Evolutionary conservation across 306 rosid genomes (phyloP).

Genomic region (Cajanus cajan): DNA sequence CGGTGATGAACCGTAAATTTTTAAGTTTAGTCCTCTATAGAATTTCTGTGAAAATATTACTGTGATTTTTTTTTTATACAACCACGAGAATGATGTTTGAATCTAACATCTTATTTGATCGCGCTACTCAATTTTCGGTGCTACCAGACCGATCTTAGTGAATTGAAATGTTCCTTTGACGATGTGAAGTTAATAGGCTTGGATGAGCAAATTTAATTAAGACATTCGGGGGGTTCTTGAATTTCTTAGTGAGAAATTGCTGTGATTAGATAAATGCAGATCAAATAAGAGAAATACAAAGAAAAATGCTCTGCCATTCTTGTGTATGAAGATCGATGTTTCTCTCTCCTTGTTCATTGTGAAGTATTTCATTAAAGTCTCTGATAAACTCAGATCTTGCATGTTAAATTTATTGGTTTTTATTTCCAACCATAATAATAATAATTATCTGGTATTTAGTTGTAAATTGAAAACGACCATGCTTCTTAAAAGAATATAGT

Average conservation of each 20-base stretch:
- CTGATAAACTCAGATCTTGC: conserved; percentile 13
- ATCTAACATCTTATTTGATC: too few relatives aligned
- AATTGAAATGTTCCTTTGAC: background rate
- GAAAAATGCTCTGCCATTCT: background rate
- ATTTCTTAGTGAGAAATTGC: background rate
- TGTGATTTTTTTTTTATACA: background rate
- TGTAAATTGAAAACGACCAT: conserved; percentile 34
- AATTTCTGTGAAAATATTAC: background rate
- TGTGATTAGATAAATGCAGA: background rate
- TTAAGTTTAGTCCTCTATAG: background rate
- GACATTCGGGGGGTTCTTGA: background rate
- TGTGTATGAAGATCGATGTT: background rate
- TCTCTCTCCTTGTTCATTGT: background rate
- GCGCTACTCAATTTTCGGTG: too few relatives aligned
- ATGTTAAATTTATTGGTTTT: conserved; percentile 19
- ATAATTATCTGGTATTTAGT: background rate
- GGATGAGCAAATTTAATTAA: conserved; percentile 10
- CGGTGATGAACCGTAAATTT: background rate
- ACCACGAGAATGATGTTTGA: too few relatives aligned
- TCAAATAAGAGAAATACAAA: background rate
- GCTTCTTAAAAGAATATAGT: conserved; percentile 18
- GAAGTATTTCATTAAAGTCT: background rate
- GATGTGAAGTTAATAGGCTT: background rate
- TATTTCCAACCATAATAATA: background rate
- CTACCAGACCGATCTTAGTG: too few relatives aligned